Evolutionary conservation across 2,329 filamentous ascomycete genomes (phyloP).

Genomic region (Colletotrichum horii): DNA sequence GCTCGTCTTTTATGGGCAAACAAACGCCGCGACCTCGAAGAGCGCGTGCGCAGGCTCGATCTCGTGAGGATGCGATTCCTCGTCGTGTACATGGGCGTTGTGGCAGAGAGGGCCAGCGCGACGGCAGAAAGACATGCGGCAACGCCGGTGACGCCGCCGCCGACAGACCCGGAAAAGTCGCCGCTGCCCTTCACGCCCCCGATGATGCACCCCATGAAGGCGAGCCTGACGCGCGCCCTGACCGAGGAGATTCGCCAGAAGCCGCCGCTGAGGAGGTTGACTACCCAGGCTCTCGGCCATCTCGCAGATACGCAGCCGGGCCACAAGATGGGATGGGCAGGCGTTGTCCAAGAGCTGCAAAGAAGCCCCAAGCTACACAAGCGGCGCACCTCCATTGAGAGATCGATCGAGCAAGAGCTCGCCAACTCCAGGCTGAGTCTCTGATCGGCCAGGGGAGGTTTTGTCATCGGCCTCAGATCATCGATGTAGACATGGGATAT

Average conservation of each 20-base stretch:
- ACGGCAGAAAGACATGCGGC: slow-evolving; percentile 24
- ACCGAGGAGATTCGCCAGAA: slow-evolving; percentile 49
- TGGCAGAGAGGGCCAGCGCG: slow-evolving; percentile 44
- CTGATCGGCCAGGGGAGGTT: slow-evolving; percentile 23
- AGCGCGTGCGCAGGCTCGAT: slow-evolving; percentile 63
- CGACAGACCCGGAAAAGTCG: slow-evolving; percentile 35
- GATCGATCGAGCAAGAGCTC: slow-evolving; percentile 46
- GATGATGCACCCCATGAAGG: slow-evolving; percentile 29
- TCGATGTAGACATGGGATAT: background rate
- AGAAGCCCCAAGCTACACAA: slow-evolving; percentile 65
- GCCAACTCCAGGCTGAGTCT: slow-evolving; percentile 35
- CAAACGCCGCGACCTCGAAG: slow-evolving; percentile 59
- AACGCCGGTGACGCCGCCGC: slow-evolving; percentile 14
- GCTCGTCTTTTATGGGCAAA: slow-evolving; percentile 64
- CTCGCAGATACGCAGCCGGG: slow-evolving; percentile 50
- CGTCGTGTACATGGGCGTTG: slow-evolving; percentile 67
- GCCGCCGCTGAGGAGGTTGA: slow-evolving; percentile 57
- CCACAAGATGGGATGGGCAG: slow-evolving; percentile 64
- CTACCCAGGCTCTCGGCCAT: slow-evolving; percentile 59
- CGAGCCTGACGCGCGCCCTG: slow-evolving; percentile 42
- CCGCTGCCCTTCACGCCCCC: slow-evolving; percentile 29
- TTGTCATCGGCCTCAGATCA: background rate
- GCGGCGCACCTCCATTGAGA: slow-evolving; percentile 67
- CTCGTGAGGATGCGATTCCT: slow-evolving; percentile 69
- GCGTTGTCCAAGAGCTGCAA: slow-evolving; percentile 68